Evolutionary conservation across 306 rosid species (phyloP), one percentile per base, ranked within the genome.

Genomic region (Hippophae rhamnoides): DNA sequence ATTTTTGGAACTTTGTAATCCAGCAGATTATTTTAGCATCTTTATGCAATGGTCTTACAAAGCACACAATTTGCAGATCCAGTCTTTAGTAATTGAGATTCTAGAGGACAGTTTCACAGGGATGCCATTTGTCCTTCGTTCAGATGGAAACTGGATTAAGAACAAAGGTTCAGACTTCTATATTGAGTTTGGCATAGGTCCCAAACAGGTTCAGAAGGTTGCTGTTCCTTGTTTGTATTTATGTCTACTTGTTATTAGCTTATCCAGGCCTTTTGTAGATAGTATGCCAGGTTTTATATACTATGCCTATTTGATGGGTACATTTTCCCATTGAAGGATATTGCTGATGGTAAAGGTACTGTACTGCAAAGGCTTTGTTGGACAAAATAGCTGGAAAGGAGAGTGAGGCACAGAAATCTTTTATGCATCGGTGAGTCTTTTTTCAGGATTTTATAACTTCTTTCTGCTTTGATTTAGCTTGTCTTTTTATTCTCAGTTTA

Each of bases 341-440:
- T 55, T 73, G 79, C 80, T 57, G 85, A 82, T 75, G 90, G 93
- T 23, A 83, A 80, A 49, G 93, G 90, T 67, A 88, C 96, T 60
- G 90, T 67, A 88, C 96, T 60, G 93, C 93, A 23, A 85, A 82
- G 87, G 58, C 70, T 62, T 80, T 92, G 78, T 68, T 92, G 76
- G 79, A 85, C 73, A 78, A 63, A 66, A 92, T 88, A 77, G 99
- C 93, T 43, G 68, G 67, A 23, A 10, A 52, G 90, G 99, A 92
- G 79, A 69, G 84, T 47, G 96, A 88, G 73, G 99, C 99, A 38
- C 88, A 92, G 58, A 92, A 84, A 72, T 92, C 99, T 74, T 88
- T 92, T 67, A 92, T 92, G 99, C 99, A 92, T 69, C 74, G 99
- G 99, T 88, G 58, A 62, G 92, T 67, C 43, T 58, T 66, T 69